phyloP scores from a whole-genome alignment of 495 filamentous ascomycete genomes.

The Aspergillus incahuasiensis region DNA sequence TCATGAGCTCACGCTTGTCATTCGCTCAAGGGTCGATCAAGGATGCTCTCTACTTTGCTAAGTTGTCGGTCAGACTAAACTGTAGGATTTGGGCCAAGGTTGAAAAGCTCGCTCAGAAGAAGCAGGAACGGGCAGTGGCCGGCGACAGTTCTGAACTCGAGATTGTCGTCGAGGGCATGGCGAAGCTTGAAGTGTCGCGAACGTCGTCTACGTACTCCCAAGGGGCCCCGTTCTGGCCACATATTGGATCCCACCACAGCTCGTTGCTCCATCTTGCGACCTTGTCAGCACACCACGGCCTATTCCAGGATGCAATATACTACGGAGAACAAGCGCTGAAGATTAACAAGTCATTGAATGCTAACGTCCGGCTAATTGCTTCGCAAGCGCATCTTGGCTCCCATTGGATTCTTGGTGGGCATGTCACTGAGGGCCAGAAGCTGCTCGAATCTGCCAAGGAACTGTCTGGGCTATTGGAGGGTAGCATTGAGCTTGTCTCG shows the following conservation, averaged over 20 bases:
- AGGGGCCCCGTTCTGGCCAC: slow-evolving; percentile 74
- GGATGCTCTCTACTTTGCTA: slow-evolving; percentile 61
- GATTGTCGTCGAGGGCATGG: slow-evolving; percentile 38
- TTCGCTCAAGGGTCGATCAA: slow-evolving; percentile 59
- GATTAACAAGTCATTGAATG: slow-evolving; percentile 64
- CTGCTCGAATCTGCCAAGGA: slow-evolving; percentile 50
- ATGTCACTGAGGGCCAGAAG: slow-evolving; percentile 56
- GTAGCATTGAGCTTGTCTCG: slow-evolving; percentile 43
- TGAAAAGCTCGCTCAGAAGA: slow-evolving; percentile 46
- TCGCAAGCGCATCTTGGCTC: slow-evolving; percentile 58
- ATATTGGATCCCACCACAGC: slow-evolving; percentile 67
- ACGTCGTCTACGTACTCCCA: slow-evolving; percentile 32
- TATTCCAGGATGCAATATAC: slow-evolving; percentile 86
- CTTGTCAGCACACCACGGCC: slow-evolving; percentile 74
- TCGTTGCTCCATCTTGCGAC: slow-evolving; percentile 65
- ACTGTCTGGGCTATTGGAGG: slow-evolving; percentile 33
- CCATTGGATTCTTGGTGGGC: slow-evolving; percentile 60
- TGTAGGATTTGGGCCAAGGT: slow-evolving; percentile 67
- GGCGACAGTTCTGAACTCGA: slow-evolving; percentile 33
- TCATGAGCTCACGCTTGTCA: slow-evolving; percentile 59
- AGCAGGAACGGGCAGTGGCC: slow-evolving; percentile 26
- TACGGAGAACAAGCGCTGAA: slow-evolving; percentile 81
- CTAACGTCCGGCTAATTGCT: slow-evolving; percentile 50
- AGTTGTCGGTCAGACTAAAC: slow-evolving; percentile 59
- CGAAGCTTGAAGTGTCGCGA: slow-evolving; percentile 38